Percentiles rank a stretch among this genome's conserved stretches.
These are phyloP conservation scores for Fraxinus ornus DNA, from an alignment of 305 asterid genomes.

Conservation along the genomic window DNA sequence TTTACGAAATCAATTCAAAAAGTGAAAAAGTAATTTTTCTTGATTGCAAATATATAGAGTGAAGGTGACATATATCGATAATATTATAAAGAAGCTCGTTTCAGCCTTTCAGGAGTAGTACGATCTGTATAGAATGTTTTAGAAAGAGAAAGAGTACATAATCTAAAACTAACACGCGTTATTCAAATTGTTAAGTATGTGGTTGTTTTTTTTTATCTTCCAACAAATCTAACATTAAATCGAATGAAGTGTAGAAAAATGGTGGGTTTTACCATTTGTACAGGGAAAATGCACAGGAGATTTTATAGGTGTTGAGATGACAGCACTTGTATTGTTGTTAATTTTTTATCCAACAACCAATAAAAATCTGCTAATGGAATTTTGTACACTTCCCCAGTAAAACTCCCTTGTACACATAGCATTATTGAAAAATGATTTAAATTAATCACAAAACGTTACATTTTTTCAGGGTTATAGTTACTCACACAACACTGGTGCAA, in stretches of 20 bases:
- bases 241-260: neutral
- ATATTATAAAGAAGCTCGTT: neutral
- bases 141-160: neutral
- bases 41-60: neutral
- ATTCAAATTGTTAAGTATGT: neutral
- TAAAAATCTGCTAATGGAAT: neutral
- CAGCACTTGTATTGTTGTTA: neutral
- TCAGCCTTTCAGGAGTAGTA: neutral
- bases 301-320: neutral
- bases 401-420: neutral
- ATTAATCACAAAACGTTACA: neutral
- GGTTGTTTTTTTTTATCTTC: neutral
- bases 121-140: no score
- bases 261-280: neutral
- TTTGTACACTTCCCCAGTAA: no score
- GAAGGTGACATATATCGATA: neutral
- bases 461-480: neutral
- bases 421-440: neutral
- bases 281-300: neutral
- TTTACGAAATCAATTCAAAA: neutral
- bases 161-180: neutral
- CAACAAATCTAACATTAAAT: neutral
- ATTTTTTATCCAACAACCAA: neutral
- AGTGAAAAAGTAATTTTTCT: neutral
- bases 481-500: conserved; percentile 1